These are phyloP conservation scores for Boletus subparvulus DNA, from an alignment of 768 basidiomycete genomes.

Conservation along the genomic window DNA sequence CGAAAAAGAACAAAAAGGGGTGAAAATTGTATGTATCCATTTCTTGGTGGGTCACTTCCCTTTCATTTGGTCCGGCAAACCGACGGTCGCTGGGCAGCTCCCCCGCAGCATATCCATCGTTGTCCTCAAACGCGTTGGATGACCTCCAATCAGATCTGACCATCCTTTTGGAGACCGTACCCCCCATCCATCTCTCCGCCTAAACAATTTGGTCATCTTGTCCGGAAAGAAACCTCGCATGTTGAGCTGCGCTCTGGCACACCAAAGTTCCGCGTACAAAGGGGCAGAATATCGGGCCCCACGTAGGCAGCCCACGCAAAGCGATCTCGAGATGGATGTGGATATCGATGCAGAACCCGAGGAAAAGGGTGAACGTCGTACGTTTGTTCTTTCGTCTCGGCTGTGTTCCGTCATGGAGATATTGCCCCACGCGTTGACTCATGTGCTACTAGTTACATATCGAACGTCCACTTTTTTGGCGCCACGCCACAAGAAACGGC, in stretches of 20 bases:
- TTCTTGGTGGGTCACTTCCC: conserved; percentile 60
- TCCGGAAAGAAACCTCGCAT: conserved; percentile 67
- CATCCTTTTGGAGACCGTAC: conserved; percentile 54
- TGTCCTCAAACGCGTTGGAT: conserved; percentile 62
- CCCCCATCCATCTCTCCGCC: conserved; percentile 63
- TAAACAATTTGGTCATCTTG: conserved; percentile 61
- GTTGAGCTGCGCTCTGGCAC: conserved; percentile 77
- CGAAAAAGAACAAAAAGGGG: conserved; percentile 40
- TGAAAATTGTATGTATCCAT: conserved; percentile 63
- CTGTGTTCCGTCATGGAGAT: background rate
- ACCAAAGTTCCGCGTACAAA: conserved; percentile 76
- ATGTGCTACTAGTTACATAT: conserved; percentile 38
- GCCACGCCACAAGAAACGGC: conserved; percentile 71
- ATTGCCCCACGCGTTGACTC: background rate
- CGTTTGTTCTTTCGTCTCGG: conserved; percentile 22
- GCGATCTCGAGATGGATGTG: conserved; percentile 48
- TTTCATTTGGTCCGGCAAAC: background rate
- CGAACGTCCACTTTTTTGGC: conserved; percentile 68
- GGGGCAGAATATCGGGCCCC: conserved; percentile 36
- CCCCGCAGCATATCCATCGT: conserved; percentile 52
- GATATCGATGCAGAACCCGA: conserved; percentile 37
- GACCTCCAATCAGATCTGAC: conserved; percentile 65
- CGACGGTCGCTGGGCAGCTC: conserved; percentile 24
- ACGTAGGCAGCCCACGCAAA: conserved; percentile 32
- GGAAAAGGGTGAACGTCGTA: conserved; percentile 55